Evolutionary conservation across 2,329 filamentous ascomycete genomes (phyloP).

Genomic region (Phyllosticta capitalensis): DNA sequence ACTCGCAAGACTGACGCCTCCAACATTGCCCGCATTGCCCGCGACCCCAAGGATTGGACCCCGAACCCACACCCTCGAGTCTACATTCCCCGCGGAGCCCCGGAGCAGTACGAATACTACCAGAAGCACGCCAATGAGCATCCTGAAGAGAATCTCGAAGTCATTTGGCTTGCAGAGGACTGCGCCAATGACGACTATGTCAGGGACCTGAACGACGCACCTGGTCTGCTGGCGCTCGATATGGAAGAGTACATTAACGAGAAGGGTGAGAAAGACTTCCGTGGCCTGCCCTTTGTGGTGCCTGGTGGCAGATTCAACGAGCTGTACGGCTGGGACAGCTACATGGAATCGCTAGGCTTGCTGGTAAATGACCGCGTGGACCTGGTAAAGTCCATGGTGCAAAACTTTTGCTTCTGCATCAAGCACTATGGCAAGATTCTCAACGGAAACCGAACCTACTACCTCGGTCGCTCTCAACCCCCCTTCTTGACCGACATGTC

Average conservation of each 20-base stretch:
- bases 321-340: conserved; percentile 97
- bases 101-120: conserved; percentile 87
- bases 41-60: conserved; percentile 94
- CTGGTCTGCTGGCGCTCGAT: conserved; percentile 79
- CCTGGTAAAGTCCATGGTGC: conserved; percentile 86
- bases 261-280: conserved; percentile 60
- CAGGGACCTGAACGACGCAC: conserved; percentile 73
- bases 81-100: conserved; percentile 76
- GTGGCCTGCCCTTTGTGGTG: conserved; percentile 89
- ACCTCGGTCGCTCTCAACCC: conserved; percentile 85
- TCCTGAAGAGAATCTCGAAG: conserved; percentile 80
- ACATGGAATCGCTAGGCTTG: conserved; percentile 91
- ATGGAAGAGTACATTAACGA: conserved; percentile 66
- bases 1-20: conserved; percentile 85
- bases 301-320: conserved; percentile 97
- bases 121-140: conserved; percentile 64
- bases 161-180: conserved; percentile 61
- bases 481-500: conserved; percentile 98
- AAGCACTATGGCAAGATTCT: conserved; percentile 97
- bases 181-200: conserved; percentile 74
- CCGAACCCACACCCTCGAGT: conserved; percentile 80
- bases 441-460: conserved; percentile 94
- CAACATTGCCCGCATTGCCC: conserved; percentile 75
- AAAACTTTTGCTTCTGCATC: conserved; percentile 97
- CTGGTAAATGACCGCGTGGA: conserved; percentile 77